A percentile compares a stretch with the other conserved stretches of the same genome.
Conservation (phyloP, 768 basidiomycete genomes). For the Ramaria sp. region DNA sequence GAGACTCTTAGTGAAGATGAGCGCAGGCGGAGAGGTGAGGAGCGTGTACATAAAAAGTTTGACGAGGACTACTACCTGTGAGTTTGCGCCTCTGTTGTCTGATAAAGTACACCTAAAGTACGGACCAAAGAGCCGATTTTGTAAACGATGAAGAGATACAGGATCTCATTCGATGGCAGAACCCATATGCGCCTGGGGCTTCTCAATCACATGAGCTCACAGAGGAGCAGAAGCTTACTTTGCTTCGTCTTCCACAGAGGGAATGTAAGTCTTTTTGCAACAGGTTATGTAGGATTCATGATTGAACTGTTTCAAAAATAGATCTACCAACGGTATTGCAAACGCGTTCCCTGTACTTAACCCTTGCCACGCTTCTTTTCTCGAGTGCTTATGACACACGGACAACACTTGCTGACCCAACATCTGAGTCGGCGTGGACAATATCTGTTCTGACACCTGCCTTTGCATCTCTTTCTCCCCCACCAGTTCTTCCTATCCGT, state of each 20-base stretch:
- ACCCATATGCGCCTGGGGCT: conserved; percentile 34
- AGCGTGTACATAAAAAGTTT: conserved; percentile 69
- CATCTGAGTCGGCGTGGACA: conserved; percentile 85
- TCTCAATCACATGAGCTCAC: conserved; percentile 40
- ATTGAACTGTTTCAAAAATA: conserved; percentile 17
- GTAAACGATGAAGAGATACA: conserved; percentile 67
- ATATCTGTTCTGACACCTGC: conserved; percentile 59
- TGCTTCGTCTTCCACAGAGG: conserved; percentile 45
- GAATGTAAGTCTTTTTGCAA: conserved; percentile 33
- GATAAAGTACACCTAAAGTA: neutral
- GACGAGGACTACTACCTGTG: conserved; percentile 82
- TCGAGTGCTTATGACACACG: conserved; percentile 75
- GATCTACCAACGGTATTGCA: conserved; percentile 51
- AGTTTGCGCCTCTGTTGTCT: conserved; percentile 14
- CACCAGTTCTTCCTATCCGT: conserved; percentile 14
- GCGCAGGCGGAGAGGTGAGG: conserved; percentile 41
- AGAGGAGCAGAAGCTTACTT: conserved; percentile 58
- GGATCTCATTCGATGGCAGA: conserved; percentile 56
- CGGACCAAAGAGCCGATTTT: conserved; percentile 58
- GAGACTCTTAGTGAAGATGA: conserved; percentile 44
- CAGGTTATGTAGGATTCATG: neutral
- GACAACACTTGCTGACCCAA: conserved; percentile 70
- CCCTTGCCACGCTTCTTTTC: conserved; percentile 62
- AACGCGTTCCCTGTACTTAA: conserved; percentile 54
- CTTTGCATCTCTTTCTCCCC: conserved; percentile 75